A percentile compares a stretch with the other conserved stretches of the same genome.
Conservation (phyloP, 805 yeast genomes). For the Saccharomycopsis capsularis region DNA sequence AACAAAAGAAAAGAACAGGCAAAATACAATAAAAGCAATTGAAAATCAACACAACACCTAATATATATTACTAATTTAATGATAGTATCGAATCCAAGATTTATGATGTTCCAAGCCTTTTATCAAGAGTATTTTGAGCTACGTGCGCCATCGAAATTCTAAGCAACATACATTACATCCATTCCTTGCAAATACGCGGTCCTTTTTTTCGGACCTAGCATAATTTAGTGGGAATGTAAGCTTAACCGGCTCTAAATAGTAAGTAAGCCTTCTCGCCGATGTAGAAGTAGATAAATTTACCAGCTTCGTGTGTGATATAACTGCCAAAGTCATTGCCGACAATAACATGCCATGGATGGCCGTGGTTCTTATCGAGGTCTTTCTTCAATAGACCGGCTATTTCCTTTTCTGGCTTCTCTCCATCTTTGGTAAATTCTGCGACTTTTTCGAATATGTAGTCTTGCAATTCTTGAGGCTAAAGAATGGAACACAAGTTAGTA, state of each 20-base stretch:
- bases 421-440: conserved; percentile 36
- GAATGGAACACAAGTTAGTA: neutral
- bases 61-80: too few species aligned
- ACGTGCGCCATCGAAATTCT: neutral
- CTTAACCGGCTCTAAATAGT: conserved; percentile 42
- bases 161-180: too few species aligned
- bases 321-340: conserved; percentile 77
- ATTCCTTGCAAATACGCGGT: too few species aligned
- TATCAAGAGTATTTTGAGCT: neutral
- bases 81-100: too few species aligned
- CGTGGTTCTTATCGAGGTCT: conserved; percentile 52
- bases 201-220: neutral
- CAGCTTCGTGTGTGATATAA: conserved; percentile 73
- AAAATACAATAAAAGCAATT: too few species aligned
- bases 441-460: conserved; percentile 42
- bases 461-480: conserved; percentile 41
- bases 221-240: neutral
- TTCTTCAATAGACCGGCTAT: conserved; percentile 61
- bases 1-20: too few species aligned
- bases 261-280: conserved; percentile 62
- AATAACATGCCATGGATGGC: conserved; percentile 75
- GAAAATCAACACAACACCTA: too few species aligned
- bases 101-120: too few species aligned
- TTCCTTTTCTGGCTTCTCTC: conserved; percentile 45
- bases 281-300: conserved; percentile 64